Conservation (phyloP, 2,329 filamentous ascomycete genomes). For the Phialocephala subalpina region DNA sequence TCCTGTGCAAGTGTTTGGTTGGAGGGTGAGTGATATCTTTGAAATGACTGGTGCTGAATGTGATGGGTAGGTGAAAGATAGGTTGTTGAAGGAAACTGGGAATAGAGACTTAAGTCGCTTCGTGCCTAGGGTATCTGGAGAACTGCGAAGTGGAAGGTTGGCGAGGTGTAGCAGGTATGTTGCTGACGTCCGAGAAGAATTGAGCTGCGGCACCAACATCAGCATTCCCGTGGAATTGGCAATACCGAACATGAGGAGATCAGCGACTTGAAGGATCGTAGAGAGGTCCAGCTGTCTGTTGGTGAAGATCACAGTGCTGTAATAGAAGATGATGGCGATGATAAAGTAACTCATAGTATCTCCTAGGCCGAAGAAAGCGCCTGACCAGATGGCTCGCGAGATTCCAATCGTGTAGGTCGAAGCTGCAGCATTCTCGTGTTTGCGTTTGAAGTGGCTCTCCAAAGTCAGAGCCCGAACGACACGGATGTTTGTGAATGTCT, state of each 20-base stretch:
- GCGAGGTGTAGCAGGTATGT: slow-evolving; percentile 76
- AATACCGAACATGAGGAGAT: slow-evolving; percentile 85
- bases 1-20: slow-evolving; percentile 71
- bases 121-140: slow-evolving; percentile 49
- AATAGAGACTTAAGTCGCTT: slow-evolving; percentile 55
- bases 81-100: slow-evolving; percentile 59
- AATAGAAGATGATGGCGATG: slow-evolving; percentile 84
- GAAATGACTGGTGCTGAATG: slow-evolving; percentile 59
- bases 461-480: slow-evolving; percentile 80
- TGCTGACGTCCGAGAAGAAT: slow-evolving; percentile 75
- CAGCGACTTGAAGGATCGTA: slow-evolving; percentile 76
- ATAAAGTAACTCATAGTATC: slow-evolving; percentile 77
- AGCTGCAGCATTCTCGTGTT: slow-evolving; percentile 62
- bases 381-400: slow-evolving; percentile 71
- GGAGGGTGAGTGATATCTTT: slow-evolving; percentile 71
- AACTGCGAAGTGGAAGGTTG: slow-evolving; percentile 55
- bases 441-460: slow-evolving; percentile 73
- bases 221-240: slow-evolving; percentile 75
- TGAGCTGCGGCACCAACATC: slow-evolving; percentile 81
- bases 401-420: slow-evolving; percentile 67
- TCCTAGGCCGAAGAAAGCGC: slow-evolving; percentile 79
- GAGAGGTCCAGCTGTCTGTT: slow-evolving; percentile 57
- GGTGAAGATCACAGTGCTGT: slow-evolving; percentile 72
- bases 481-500: slow-evolving; percentile 81
- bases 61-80: slow-evolving; percentile 77